phyloP scores from a whole-genome alignment of 2,329 filamentous ascomycete species.

The Blumeria hordei region DNA sequence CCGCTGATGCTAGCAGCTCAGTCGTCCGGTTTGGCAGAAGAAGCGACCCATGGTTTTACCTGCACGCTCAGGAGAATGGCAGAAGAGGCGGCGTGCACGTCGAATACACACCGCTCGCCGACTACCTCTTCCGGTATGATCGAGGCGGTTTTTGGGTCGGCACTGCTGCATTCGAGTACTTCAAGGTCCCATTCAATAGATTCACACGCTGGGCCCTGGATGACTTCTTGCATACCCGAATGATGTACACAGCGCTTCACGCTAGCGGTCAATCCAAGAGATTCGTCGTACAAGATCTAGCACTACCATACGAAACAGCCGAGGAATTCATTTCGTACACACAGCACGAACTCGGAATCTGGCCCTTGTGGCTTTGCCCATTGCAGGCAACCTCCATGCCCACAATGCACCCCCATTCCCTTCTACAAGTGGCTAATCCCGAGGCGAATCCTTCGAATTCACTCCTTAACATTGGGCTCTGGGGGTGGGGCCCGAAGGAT shows the following conservation, averaged over 20 bases:
- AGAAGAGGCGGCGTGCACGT: conserved; percentile 4
- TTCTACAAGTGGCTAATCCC: conserved; percentile 4
- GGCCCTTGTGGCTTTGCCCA: conserved; percentile 35
- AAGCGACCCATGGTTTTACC: conserved; percentile 39
- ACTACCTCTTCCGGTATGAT: conserved; percentile 38
- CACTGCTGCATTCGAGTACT: conserved; percentile 33
- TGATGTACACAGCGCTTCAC: conserved; percentile 38
- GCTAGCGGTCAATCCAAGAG: conserved; percentile 27
- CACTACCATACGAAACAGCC: conserved; percentile 27
- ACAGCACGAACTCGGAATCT: conserved; percentile 21
- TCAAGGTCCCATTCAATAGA: conserved; percentile 32
- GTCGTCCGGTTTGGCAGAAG: conserved; percentile 24
- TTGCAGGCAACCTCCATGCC: conserved; percentile 16
- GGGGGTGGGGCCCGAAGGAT: conserved; percentile 52
- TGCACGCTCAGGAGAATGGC: conserved; percentile 26
- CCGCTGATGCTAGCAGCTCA: conserved; percentile 6
- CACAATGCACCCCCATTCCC: conserved; percentile 15
- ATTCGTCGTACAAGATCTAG: conserved; percentile 39
- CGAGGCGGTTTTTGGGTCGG: conserved; percentile 42
- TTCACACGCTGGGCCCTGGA: conserved; percentile 34
- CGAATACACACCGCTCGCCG: conserved; percentile 22
- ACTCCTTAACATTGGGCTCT: conserved; percentile 46
- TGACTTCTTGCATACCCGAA: conserved; percentile 33
- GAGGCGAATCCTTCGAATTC: conserved; percentile 15
- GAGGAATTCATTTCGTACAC: conserved; percentile 28